Conservation (phyloP, 2,329 filamentous ascomycete genomes). For the Trichoderma sp. region DNA sequence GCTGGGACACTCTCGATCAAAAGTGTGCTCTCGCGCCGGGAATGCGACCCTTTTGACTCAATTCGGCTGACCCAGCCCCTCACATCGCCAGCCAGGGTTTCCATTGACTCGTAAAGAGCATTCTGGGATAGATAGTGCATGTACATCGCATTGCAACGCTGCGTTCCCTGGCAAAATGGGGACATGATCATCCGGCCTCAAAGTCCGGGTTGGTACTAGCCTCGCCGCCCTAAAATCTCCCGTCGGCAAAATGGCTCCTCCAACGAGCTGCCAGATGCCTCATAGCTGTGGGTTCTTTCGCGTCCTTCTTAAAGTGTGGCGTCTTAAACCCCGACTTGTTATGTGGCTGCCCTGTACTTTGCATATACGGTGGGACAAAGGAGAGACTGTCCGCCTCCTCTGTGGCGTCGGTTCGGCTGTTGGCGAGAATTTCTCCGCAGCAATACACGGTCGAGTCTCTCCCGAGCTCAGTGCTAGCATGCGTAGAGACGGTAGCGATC, state of each 20-base stretch:
- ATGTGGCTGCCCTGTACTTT: background rate
- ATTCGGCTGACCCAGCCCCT: constrained; percentile 19
- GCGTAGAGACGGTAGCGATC: background rate
- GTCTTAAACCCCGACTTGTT: background rate
- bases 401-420: constrained; percentile 2
- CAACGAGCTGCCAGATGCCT: background rate
- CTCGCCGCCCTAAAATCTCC: constrained; percentile 1
- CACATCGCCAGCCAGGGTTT: constrained; percentile 18
- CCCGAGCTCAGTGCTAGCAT: background rate
- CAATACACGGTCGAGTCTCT: background rate
- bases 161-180: constrained; percentile 1
- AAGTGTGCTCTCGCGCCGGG: constrained; percentile 9
- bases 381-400: background rate
- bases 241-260: constrained; percentile 18
- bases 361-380: background rate
- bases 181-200: constrained; percentile 24
- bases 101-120: constrained; percentile 8
- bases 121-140: background rate
- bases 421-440: constrained; percentile 9
- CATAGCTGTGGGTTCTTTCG: background rate
- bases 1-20: background rate
- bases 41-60: constrained; percentile 24
- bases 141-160: constrained; percentile 15
- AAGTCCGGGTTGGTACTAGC: constrained; percentile 17
- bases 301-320: constrained; percentile 4